Evolutionary conservation across 2,329 filamentous ascomycete genomes (phyloP), one percentile per base, ranked within the genome.

Genomic region (Eutypa lata): DNA sequence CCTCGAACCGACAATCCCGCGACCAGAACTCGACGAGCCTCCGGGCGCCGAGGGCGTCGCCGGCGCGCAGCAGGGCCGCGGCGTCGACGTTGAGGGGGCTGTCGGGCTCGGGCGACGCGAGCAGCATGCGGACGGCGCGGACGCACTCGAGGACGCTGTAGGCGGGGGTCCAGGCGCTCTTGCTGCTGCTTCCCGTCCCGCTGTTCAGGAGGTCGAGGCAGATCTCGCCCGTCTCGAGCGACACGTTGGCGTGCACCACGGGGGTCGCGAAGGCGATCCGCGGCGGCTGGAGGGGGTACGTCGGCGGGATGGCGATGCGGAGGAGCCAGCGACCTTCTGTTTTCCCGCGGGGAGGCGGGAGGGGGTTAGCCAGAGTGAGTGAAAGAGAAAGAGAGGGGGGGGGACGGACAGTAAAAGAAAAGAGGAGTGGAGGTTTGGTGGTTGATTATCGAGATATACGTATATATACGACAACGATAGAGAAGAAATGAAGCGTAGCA

Each of bases 241-340:
- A 76, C 31, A 84, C 84, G 72, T 97, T 97, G 47, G 92, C 86
- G 75, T 96, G 91, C 64, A 90, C 89, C 60, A 95, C 84, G 57
- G 85, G 84, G 35, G 91, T 99, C n/a, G 79, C 75, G 75, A 99
- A 99, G 53, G 74, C 78, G 60, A 99, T 87, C 40, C 76, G 80
- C 1, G 94, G 94, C 1, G 94, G 88, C 1, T 81, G 73, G 53
- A 89, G 79, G 3, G 94, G 94, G 73, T 99, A 97, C 40, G 81
- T 83, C 0, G 81, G 61, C 0, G 94, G 92, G 64, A 97, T 82
- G 48, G 76, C 68, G 70, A 99, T 91, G 66, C 75, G 70, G 63
- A 99, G 83, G 55, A 89, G 84, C 92, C 92, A 99, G 63, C 87
- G 84, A 57, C 94, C 94, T 53, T 72, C 80, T 84, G 64, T 54